Base-by-base conservation (phyloP, 2,329 filamentous ascomycete species). In the Microdochium trichocladiopsis region DNA sequence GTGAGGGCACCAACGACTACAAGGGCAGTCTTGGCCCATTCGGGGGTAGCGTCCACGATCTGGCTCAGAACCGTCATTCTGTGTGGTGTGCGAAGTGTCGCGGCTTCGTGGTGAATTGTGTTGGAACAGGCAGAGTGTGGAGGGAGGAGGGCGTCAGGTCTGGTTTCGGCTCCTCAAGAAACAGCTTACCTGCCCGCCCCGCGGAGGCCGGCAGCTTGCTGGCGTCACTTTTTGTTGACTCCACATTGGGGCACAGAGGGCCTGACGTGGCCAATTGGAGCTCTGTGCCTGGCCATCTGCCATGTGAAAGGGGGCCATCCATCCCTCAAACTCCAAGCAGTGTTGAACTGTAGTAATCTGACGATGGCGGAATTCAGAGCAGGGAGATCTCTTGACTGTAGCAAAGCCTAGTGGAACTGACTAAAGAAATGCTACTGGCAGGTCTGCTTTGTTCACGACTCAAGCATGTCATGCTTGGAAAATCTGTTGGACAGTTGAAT, bases 1-100 rank as follows among this genome's bases (percentile, higher is more conserved):
- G 76, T 81, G 48, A 87, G 66, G 51, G 79, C 79, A 49, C 87
- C 87, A 50, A 85, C 57, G 33, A 69, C 75, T 49, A 76, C 75
- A 48, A 83, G 65, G 21, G 69, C 71, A 63, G 72, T 71, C 55
- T 76, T 72, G 16, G 72, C 68, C 25, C 67, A 59, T 57, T 72
- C 72, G 31, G 78, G 79, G 31, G 80, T 60, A 10, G 65, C 58
- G 25, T 55, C 65, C 57, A 73, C 59, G n/a, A 64, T 51, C 8
- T 70, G 58, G 23, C 60, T 22, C 4, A 45, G 41, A 3, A 45
- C 22, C 18, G 41, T 22, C 41, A 22, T 22, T 4, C 11, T 45
- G 10, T 45, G 41, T 45, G 11, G 11, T 18, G n/a, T 6, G 41
- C 14, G 16, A 22, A 22, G 6, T 23, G 41, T 16, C 18, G 14